These are phyloP conservation scores for Lodderomyces orthopsilosis DNA, from an alignment of 1,139 yeast genomes.

Conservation along the genomic window DNA sequence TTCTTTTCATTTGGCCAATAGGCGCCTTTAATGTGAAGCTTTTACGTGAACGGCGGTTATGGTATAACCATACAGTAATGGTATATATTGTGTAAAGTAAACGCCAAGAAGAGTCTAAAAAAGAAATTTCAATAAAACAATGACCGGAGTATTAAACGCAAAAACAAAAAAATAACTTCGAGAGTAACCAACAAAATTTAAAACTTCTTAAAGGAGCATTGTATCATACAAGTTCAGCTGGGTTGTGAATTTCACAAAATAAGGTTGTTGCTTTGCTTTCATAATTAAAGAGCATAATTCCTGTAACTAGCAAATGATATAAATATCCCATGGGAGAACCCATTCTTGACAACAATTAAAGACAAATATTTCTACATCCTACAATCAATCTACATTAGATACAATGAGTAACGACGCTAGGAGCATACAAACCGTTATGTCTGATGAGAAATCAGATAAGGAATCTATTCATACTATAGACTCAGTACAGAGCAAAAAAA, in stretches of 20 bases:
- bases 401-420: neutral
- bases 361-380: no score
- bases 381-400: no score
- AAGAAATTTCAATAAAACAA: neutral
- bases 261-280: neutral
- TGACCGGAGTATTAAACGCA: neutral
- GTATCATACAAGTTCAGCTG: neutral
- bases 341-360: no score
- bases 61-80: neutral
- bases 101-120: neutral
- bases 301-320: neutral
- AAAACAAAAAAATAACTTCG: neutral
- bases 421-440: neutral
- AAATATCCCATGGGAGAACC: neutral
- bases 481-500: neutral
- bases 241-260: neutral
- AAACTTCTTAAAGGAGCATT: neutral
- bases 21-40: neutral
- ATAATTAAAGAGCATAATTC: neutral
- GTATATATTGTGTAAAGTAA: no score
- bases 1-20: neutral
- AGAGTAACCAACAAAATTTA: neutral
- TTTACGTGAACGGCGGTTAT: neutral
- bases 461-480: neutral
- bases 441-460: conserved; percentile 1